Evolutionary conservation across 225 moss, liverwort and hornwort species (phyloP), one percentile per base, ranked within the genome.

Genomic region (Ulota crispa): DNA sequence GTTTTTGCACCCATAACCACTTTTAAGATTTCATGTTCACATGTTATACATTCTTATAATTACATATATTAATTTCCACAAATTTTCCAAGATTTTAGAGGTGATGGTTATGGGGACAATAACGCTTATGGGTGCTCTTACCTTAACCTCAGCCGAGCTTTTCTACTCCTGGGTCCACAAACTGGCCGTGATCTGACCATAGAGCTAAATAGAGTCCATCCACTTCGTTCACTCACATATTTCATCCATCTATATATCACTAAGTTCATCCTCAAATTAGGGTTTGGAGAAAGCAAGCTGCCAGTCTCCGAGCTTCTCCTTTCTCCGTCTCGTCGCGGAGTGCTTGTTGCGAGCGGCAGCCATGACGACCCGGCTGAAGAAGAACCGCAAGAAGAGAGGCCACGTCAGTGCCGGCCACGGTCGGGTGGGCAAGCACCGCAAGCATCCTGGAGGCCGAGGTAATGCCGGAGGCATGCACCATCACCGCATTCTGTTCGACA

Each of bases 391-490:
- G 89, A 89, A 89, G 55, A 84, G 89, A 12, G 89, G 89, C 9
- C 89, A 89, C 56, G 89, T 89, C 0, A 84, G 86, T 73, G 89
- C 89, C 0, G 89, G 89, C 2, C 89, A 89, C 30, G 89, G 89
- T 13, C 87, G 89, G 37, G 64, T 89, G 1, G 89, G 89, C 57
- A 89, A 89, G 87, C 89, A 89, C 71, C 87, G 89, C 80, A 89
- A 89, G 87, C 89, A 89, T 70, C 89, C 89, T 4, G 89, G 89
- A 78, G 89, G 89, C 4, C 87, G 89, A 9, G 89, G 89, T 20
- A 89, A 89, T 32, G 89, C 89, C 8, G 89, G 89, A 83, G 89
- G 89, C 7, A 89, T 89, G 89, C 89, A 89, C 83, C 89, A 89
- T 63, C 89, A 89, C 80, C 85, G 89, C 12, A 89, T 89, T 43